Evolutionary conservation across 163 green algal species (phyloP), one percentile per base, ranked within the genome.

Genomic region (Chlamydomonas reinhardtii): DNA sequence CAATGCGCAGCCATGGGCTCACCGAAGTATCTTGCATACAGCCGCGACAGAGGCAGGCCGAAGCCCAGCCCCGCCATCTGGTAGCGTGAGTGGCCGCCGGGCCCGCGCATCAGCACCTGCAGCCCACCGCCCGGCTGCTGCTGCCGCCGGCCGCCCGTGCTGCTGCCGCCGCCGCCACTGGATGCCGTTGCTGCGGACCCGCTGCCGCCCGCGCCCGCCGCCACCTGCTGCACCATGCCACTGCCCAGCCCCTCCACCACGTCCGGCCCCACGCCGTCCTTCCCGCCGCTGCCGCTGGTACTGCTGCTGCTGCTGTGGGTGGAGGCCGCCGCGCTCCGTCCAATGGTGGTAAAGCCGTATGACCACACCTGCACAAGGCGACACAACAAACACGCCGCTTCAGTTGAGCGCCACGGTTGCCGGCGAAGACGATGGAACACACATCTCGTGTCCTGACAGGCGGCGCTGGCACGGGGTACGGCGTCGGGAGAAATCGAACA

Each of bases 11-110:
- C 9, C 14, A 82, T 39, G 52, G 0, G 17, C 86, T 78, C 65
- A 88, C 95, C 95, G 91, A 98, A 98, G 91, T 97, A 98, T 17
- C 93, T 85, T 0, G 95, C 95, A 85, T 98, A 96, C 68, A 98
- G 82, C n/a, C 96, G 91, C 0, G 93, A 96, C n/a, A 98, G 89
- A 1, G 96, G 96, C 85, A 98, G 90, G 3, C 96, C 96, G 84
- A 98, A 98, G 20, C 96, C 96, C 34, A 98, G 89, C 9, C 96
- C 96, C 2, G 92, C 95, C 89, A 97, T 94, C 27, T 74, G 66
- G 75, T 91, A 95, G 24, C 90, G 68, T 66, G 65, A 87, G 84
- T 54, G 77, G 34, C 22, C 43, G 75, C 76, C 31, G 76, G 34
- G 31, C 61, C n/a, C 24, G 39, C 76, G 24, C 72, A 75, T 83